Evolutionary conservation across 164 flowering plant genomes (phyloP), one percentile per base, ranked within the genome.

Genomic region (Cinnamomum chago): DNA sequence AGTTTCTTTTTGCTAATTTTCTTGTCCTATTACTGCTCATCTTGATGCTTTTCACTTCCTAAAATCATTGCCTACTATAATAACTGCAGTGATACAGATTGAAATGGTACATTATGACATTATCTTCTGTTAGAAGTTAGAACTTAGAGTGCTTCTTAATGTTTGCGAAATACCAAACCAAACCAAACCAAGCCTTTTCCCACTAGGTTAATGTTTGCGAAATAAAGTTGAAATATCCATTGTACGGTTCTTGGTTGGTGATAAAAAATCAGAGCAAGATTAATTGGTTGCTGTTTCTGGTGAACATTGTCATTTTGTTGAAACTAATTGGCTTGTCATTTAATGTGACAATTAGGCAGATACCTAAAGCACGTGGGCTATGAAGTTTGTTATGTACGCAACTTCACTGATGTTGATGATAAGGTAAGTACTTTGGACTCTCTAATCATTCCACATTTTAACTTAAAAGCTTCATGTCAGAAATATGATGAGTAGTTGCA

Each of bases 381-480:
- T 81, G 92, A 94, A 76, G 97, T 94, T 18, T 76, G 77, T 77
- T 94, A 94, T 83, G 94, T 94, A 52, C 95, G 98, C 27, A 94
- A 94, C 79, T 92, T 94, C 85, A 92, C 98, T 3, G 98, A 94
- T 84, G 97, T 94, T 65, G 98, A 94, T 84, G 98, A 92, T 83
- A 94, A 94, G 93, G 98, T 89, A 51, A 83, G 89, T 76, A 18
- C 65, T 72, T 58, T 9, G 18, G 71, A 67, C 50, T 67, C 1
- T 30, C 27, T 67, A 3, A 67, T 67, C 47, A 28, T 67, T 64
- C 78, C 75, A 13, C 6, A 0, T 3, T 55, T 55, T 55, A 55
- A 18, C 47, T 35, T 5, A 35, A 35, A 35, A 35, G 47, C 10
- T 35, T 35, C 47, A 35, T 35, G 47, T 35, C 47, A 35, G 10